Evolutionary conservation across 1,284 basidiomycete species (phyloP), one percentile per base, ranked within the genome.

Genomic region (Sporisorium sorghi): DNA sequence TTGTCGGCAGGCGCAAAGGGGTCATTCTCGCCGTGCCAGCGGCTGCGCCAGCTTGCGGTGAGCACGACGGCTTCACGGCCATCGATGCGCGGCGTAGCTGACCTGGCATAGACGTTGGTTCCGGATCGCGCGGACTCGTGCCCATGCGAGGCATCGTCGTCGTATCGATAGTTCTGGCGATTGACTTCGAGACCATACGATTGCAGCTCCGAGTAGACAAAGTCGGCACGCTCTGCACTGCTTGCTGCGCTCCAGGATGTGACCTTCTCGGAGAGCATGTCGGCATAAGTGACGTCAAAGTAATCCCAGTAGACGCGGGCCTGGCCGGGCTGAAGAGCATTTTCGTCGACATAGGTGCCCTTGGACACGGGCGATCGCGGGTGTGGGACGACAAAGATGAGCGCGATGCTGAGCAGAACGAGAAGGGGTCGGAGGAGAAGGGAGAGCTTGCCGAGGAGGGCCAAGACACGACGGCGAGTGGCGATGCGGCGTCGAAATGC

Each of bases 81-180:
- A 28, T 94, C 90, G 5, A 91, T 89, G 19, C 96, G 89, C 2
- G 96, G 94, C 3, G 95, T 91, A 8, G 89, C 88, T 46, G 93
- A 86, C 26, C 93, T 87, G 11, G 92, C 93, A 79, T 94, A 98
- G 7, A 91, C 89, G 80, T 97, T 97, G 9, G 87, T 88, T 7
- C 94, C 93, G 23, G 82, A 83, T 5, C 51, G 40, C 15, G 26
- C 40, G 6, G 42, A 26, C 11, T 54, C 43, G 10, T 17, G 39
- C 5, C 48, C 43, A 0, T 23, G 17, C 0, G 32, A 21, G 2
- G 1, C 12, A 2, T 8, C 14, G 2, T 12, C 14, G 9, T 46
- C 48, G 47, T 59, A 69, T 2, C 32, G 23, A 17, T 63, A 78
- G 2, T 53, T 17, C 51, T 77, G 75, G 30, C 48, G 40, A 37